Base-by-base conservation (phyloP, 2,329 filamentous ascomycete species). In the Trichoderma sp. region DNA sequence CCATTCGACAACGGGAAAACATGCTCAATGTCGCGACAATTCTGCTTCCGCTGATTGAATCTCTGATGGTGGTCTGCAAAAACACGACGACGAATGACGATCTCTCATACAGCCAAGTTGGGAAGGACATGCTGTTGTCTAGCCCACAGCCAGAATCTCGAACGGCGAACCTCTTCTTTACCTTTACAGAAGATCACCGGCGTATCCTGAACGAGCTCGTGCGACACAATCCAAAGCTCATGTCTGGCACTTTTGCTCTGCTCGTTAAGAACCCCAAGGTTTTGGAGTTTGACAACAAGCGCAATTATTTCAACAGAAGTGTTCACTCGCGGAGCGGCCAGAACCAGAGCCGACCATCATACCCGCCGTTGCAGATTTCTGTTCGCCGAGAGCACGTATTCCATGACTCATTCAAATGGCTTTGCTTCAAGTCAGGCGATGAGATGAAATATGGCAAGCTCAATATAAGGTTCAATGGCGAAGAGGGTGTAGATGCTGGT, bases 371-470 rank as follows among this genome's bases (percentile, higher is more conserved):
- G 66, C 94, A 97, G 81, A 88, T 99, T 61, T 92, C 91, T 72
- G 93, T 99, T 72, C 93, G 97, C 72, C 93, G 96, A 78, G 94
- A 98, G 72, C 93, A 97, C 76, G 95, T 99, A 65, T 99, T 99
- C 91, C 90, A 97, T 75, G 96, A 99, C 82, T 99, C 96, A 0
- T 99, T 97, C 90, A 96, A 95, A 81, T 94, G 93, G n/a, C 88
- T 99, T 58, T 98, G 97, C 83, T 99, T 96, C 90, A 98, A 98
- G 86, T 90, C 87, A 50, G 94, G 93, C 30, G 94, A 98, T 74
- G 97, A 99, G 83, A 97, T 99, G 90, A 99, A 99, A 83, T 98
- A 97, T 80, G 96, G 97, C 77, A 99, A 99, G 83, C 89, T 99
- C 74, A 99, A 95, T 81, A 97, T 99, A 77, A 92, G 95, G 68